These are phyloP conservation scores for Cercospora zeina DNA, from an alignment of 2,329 filamentous ascomycete genomes.

Conservation along the genomic window DNA sequence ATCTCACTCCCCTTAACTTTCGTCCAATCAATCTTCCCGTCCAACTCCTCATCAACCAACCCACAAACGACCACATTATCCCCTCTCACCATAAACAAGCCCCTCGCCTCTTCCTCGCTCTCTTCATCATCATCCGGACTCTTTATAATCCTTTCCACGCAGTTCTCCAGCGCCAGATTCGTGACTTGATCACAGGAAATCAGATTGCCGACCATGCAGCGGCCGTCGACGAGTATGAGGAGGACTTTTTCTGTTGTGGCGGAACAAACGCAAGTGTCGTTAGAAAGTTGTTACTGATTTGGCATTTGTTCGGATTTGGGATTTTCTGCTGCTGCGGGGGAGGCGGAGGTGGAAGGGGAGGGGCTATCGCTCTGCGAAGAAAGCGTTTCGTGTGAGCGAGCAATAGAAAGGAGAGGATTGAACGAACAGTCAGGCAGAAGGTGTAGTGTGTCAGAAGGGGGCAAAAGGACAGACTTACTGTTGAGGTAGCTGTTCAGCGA, in stretches of 20 bases:
- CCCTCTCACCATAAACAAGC: slow-evolving; percentile 86
- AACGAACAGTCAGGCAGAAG: not conserved
- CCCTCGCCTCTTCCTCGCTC: slow-evolving; percentile 77
- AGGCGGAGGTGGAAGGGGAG: no score
- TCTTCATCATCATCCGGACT: slow-evolving; percentile 78
- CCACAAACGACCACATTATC: slow-evolving; percentile 93
- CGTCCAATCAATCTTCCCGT: slow-evolving; percentile 87
- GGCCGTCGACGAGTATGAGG: slow-evolving; percentile 87
- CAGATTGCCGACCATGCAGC: slow-evolving; percentile 73
- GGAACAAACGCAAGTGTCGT: not conserved
- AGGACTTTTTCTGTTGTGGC: slow-evolving; percentile 74
- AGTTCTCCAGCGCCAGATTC: slow-evolving; percentile 82
- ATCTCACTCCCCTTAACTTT: slow-evolving; percentile 84
- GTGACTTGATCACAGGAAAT: slow-evolving; percentile 87
- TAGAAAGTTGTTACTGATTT: not conserved
- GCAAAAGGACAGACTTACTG: slow-evolving; percentile 23
- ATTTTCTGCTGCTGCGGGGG: not conserved
- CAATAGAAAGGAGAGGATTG: not conserved
- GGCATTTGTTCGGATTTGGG: not conserved
- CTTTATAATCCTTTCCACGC: slow-evolving; percentile 87
- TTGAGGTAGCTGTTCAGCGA: slow-evolving; percentile 31
- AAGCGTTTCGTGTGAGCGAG: not conserved
- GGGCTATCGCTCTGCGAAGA: slow-evolving; percentile 22
- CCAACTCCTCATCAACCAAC: slow-evolving; percentile 83
- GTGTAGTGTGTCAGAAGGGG: not conserved